A percentile compares a stretch with the other conserved stretches of the same genome.
phyloP scores from a whole-genome alignment of 352 stramenopile species.

The Lagenidium giganteum region DNA sequence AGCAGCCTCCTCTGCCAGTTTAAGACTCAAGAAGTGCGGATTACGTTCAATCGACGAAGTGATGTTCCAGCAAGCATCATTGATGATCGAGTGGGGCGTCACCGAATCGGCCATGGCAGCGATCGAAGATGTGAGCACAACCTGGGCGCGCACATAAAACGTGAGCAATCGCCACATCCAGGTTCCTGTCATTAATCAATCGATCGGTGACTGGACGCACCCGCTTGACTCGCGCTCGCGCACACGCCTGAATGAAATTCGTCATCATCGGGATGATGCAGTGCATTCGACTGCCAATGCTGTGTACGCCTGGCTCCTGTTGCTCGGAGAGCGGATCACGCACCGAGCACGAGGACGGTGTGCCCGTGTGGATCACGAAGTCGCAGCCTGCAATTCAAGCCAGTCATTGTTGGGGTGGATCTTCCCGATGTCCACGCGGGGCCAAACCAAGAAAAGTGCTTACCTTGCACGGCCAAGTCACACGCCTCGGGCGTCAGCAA shows the following conservation, averaged over 20 bases:
- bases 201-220: too few species aligned
- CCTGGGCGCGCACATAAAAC: too few species aligned
- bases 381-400: too few species aligned
- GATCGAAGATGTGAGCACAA: slow-evolving; percentile 71
- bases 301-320: slow-evolving; percentile 69
- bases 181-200: too few species aligned
- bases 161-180: too few species aligned
- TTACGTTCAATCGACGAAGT: slow-evolving; percentile 67
- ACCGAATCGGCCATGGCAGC: slow-evolving; percentile 72
- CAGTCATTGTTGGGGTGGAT: too few species aligned
- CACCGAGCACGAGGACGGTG: slow-evolving; percentile 73
- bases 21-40: slow-evolving; percentile 74
- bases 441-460: too few species aligned
- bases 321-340: slow-evolving; percentile 75
- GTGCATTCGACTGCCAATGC: slow-evolving; percentile 80
- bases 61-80: slow-evolving; percentile 71
- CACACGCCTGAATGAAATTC: slow-evolving; percentile 78
- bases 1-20: slow-evolving; percentile 68
- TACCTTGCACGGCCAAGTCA: slow-evolving; percentile 75
- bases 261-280: slow-evolving; percentile 86
- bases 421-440: too few species aligned
- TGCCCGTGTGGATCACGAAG: slow-evolving; percentile 83
- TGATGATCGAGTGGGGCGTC: slow-evolving; percentile 52
- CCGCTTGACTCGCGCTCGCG: slow-evolving; percentile 54
- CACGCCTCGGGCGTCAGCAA: slow-evolving; percentile 75